A percentile compares a stretch with the other conserved stretches of the same genome.
phyloP scores from a whole-genome alignment of 1,284 basidiomycete genomes.

The Hypsizygus ulmarius region DNA sequence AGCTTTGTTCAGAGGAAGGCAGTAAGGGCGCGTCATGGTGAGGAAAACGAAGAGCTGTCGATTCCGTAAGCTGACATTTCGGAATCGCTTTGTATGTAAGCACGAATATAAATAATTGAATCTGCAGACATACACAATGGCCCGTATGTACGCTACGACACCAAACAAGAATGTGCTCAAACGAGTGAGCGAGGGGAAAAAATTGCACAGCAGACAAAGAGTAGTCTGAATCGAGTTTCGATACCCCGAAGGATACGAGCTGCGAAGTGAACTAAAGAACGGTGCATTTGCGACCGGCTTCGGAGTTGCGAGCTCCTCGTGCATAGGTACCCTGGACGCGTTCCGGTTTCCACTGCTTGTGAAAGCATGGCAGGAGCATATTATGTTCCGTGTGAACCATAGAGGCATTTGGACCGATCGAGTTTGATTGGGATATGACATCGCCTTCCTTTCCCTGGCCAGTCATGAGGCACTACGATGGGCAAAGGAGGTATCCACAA shows the following conservation, averaged over 20 bases:
- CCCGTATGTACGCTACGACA: constrained; percentile 4
- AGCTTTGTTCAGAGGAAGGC: constrained; percentile 13
- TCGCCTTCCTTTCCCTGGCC: no score
- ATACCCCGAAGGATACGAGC: constrained; percentile 27
- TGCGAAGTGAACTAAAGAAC: constrained; percentile 44
- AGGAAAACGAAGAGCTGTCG: background rate
- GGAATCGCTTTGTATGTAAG: no score
- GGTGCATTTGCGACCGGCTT: constrained; percentile 12
- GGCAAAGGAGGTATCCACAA: no score
- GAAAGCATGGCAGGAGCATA: no score
- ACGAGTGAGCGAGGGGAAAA: constrained; percentile 27
- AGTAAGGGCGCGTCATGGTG: constrained; percentile 14
- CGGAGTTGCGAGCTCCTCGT: constrained; percentile 16
- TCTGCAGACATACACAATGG: background rate
- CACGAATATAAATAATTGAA: no score
- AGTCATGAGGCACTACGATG: no score
- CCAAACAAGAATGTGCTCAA: constrained; percentile 14
- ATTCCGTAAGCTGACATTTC: background rate
- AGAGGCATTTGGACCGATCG: no score
- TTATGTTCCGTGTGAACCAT: no score
- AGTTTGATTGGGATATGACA: no score
- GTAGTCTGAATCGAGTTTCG: constrained; percentile 47
- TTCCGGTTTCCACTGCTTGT: background rate
- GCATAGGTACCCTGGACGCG: constrained; percentile 16
- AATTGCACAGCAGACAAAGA: constrained; percentile 40